Conservation (phyloP, 345 rosid genomes). For the Eucalyptus lansdowneana region DNA sequence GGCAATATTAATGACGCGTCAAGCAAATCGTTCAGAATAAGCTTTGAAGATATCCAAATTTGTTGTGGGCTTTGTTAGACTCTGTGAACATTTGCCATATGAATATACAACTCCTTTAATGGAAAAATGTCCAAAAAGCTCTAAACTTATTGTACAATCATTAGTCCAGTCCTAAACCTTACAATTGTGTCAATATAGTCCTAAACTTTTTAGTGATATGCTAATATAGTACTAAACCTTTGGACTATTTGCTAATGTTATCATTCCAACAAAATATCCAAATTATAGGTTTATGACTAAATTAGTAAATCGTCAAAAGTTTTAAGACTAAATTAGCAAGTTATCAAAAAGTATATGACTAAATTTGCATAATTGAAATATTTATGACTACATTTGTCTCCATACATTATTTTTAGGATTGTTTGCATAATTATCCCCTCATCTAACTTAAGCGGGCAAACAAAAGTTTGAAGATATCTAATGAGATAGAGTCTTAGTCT, state of each 20-base stretch:
- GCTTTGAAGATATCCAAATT: background rate
- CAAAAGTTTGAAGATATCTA: background rate
- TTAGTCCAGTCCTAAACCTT: background rate
- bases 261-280: background rate
- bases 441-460: too few species aligned
- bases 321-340: too few species aligned
- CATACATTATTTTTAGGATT: too few species aligned
- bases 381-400: too few species aligned
- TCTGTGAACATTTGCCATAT: background rate
- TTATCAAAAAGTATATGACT: too few species aligned
- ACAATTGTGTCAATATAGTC: background rate
- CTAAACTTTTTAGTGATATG: background rate
- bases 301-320: background rate
- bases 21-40: background rate
- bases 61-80: background rate
- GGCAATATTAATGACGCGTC: background rate
- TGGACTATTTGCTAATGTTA: background rate
- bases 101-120: background rate
- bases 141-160: rapidly evolving
- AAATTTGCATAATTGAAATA: too few species aligned
- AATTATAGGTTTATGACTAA: background rate
- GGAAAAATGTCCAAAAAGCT: background rate
- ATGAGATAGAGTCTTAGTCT: background rate
- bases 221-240: background rate
- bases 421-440: too few species aligned